A percentile compares a stretch with the other conserved stretches of the same genome.
phyloP scores from a whole-genome alignment of 768 basidiomycete species.

The Podaxis sp. region DNA sequence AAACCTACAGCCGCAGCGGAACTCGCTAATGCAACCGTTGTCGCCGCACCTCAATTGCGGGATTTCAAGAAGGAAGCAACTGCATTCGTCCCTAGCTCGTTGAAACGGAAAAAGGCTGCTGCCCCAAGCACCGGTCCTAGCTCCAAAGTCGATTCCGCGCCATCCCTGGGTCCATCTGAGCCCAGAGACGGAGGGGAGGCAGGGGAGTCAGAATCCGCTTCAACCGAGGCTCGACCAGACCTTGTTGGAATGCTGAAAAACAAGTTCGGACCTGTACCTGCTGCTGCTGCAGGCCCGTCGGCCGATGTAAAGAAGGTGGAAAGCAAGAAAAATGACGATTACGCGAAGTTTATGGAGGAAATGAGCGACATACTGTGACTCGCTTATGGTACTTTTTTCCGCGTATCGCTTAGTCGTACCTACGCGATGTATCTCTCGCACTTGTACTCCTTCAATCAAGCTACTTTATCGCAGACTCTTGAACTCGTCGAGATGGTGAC shows the following conservation, averaged over 20 bases:
- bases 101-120: slow-evolving; percentile 71
- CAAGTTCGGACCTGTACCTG: slow-evolving; percentile 52
- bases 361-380: slow-evolving; percentile 64
- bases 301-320: slow-evolving; percentile 25
- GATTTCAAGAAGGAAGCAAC: slow-evolving; percentile 96
- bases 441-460: neutral
- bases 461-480: neutral
- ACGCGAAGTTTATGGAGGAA: slow-evolving; percentile 75
- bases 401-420: slow-evolving; percentile 6
- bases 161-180: slow-evolving; percentile 40
- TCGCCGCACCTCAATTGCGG: slow-evolving; percentile 83
- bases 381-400: slow-evolving; percentile 14
- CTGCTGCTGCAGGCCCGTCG: slow-evolving; percentile 19
- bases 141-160: slow-evolving; percentile 63
- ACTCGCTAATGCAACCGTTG: slow-evolving; percentile 65
- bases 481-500: neutral
- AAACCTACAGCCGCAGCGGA: slow-evolving; percentile 37
- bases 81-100: slow-evolving; percentile 80
- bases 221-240: slow-evolving; percentile 52
- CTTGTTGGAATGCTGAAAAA: slow-evolving; percentile 60
- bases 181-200: slow-evolving; percentile 27
- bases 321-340: slow-evolving; percentile 61
- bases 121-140: slow-evolving; percentile 26
- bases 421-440: neutral
- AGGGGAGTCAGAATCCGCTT: neutral